phyloP scores from a whole-genome alignment of 176 grass and related monocot species.

The Lolium perenne region DNA sequence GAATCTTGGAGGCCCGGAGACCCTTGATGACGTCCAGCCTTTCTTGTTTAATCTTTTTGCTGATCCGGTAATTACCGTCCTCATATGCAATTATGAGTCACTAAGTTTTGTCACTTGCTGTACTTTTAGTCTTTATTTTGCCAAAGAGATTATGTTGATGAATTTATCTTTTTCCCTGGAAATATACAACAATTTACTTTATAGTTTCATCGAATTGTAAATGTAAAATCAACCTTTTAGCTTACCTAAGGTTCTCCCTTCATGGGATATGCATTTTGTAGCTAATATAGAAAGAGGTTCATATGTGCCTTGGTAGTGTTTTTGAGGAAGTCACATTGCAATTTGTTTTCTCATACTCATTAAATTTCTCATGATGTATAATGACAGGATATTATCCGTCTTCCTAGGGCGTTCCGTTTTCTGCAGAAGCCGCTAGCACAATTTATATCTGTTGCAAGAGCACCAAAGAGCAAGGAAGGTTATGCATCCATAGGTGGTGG shows the following conservation, averaged over 20 bases:
- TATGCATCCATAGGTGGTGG: conserved; percentile 99
- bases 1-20: conserved; percentile 98
- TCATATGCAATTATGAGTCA: conserved; percentile 14
- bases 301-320: conserved; percentile 7
- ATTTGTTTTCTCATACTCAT: conserved; percentile 25
- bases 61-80: conserved; percentile 76
- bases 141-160: conserved; percentile 11
- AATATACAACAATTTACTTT: not conserved
- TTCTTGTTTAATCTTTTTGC: conserved; percentile 99
- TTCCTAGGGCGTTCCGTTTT: conserved; percentile 93
- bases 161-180: not conserved
- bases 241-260: not conserved
- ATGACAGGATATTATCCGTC: conserved; percentile 96
- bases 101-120: conserved; percentile 1
- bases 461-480: conserved; percentile 98
- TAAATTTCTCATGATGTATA: conserved; percentile 31
- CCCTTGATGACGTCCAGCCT: conserved; percentile 93
- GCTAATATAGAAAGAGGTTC: conserved; percentile 15
- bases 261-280: conserved; percentile 18
- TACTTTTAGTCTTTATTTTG: conserved; percentile 28
- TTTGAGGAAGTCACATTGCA: conserved; percentile 30
- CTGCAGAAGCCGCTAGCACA: conserved; percentile 95
- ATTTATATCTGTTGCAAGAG: conserved; percentile 94
- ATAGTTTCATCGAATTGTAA: conserved; percentile 22
- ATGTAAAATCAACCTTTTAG: not conserved